A percentile compares a stretch with the other conserved stretches of the same genome.
phyloP scores from a whole-genome alignment of 768 basidiomycete species.

The Boletellus ananiceps region DNA sequence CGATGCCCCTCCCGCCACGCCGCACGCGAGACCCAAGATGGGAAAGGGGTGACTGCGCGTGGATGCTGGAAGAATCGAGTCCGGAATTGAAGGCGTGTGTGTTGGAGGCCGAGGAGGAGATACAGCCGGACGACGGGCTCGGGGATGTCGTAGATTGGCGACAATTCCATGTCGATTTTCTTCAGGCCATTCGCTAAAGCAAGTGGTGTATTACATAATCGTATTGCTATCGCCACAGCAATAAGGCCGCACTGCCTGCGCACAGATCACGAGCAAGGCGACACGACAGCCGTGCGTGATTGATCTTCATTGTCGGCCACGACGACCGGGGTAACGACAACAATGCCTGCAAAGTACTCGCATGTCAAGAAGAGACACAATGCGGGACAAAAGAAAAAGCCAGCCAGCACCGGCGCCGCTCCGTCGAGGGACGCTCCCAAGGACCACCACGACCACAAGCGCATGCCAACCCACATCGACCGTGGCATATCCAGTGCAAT shows the following conservation, averaged over 20 bases:
- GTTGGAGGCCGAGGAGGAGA: constrained; percentile 33
- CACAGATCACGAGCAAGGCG: too few relatives aligned
- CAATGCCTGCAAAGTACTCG: constrained; percentile 70
- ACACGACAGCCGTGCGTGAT: background rate
- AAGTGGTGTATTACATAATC: constrained; percentile 18
- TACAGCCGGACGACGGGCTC: constrained; percentile 3
- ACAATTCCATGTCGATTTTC: constrained; percentile 49
- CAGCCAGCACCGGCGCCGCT: constrained; percentile 19
- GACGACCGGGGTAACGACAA: constrained; percentile 4
- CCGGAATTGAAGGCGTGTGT: constrained; percentile 23
- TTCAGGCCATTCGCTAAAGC: constrained; percentile 10
- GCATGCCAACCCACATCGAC: constrained; percentile 48
- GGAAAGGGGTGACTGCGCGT: constrained; percentile 33
- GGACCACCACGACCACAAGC: constrained; percentile 31
- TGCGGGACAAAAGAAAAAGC: constrained; percentile 45
- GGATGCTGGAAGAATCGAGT: constrained; percentile 40
- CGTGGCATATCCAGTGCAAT: constrained; percentile 52
- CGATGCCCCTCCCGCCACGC: constrained; percentile 33
- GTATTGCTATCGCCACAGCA: background rate
- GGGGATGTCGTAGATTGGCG: constrained; percentile 42
- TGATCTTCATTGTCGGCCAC: constrained; percentile 3
- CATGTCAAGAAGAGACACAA: constrained; percentile 65
- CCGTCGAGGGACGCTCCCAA: constrained; percentile 8
- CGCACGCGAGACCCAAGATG: constrained; percentile 21
- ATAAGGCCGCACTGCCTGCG: too few relatives aligned